Base-by-base conservation (phyloP, 164 flowering plant genomes). In the Berberis vulgaris region DNA sequence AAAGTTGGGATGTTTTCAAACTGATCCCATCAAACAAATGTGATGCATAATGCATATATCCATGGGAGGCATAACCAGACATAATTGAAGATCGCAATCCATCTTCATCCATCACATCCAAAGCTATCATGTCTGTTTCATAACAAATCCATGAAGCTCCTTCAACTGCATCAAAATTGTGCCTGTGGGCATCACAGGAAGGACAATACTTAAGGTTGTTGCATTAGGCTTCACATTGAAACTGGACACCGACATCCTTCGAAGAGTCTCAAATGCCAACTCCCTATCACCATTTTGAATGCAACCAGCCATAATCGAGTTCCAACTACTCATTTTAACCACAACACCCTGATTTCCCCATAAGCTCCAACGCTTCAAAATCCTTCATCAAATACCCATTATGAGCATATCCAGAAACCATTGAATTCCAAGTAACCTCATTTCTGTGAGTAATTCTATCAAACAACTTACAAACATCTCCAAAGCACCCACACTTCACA, bases 231-330 rank as follows among this genome's bases (percentile, higher is more conserved):
- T 69, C 39, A 69, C 40, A 1, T 41, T 12, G 2, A 42, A 39
- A 1, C 13, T n/a, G 41, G 54, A 57, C 8, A 13, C 54, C 61
- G 61, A 44, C 74, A 72, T 72, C 64, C 64, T 62, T 42, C 73
- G 60, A 45, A 73, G 65, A 4, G 68, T 69, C 70, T 69, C 73
- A 7, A 69, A 59, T 1, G 73, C 70, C 56, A 73, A 59, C 1
- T 40, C 70, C 12, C 50, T 71, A 39, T 73, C 54, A 12, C 70
- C 73, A 54, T 11, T 5, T 41, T 69, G 59, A 62, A 69, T 67
- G 58, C 73, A 69, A 59, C 76, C 73, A 6, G 76, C 76, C 59
- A 73, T 69, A n/a, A 73, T 61, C 7, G 73, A 69, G 26, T 73
- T 73, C 76, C 76, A 73, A 54, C 72, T 65, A 65, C 62, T 65